Conservation (phyloP, 2,329 filamentous ascomycete genomes). For the Alternaria brassicicola region DNA sequence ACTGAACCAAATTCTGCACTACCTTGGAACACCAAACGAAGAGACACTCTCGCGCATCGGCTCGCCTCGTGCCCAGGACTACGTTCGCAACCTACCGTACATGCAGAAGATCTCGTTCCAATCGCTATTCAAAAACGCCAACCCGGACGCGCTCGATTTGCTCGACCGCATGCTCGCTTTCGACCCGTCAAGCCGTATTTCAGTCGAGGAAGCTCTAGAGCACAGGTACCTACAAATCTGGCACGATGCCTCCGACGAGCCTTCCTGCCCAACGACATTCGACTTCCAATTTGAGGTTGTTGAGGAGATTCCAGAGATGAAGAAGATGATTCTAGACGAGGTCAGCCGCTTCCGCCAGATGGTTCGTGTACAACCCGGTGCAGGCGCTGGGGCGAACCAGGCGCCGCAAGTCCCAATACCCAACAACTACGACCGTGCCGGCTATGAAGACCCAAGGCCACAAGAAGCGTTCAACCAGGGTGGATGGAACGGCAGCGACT, state of each 20-base stretch:
- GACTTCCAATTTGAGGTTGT: constrained; percentile 99
- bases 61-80: constrained; percentile 94
- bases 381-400: constrained; percentile 47
- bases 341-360: constrained; percentile 80
- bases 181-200: constrained; percentile 90
- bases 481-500: constrained; percentile 44
- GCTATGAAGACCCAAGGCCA: constrained; percentile 67
- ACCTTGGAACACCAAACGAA: constrained; percentile 94
- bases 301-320: constrained; percentile 93
- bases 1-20: constrained; percentile 98
- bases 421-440: constrained; percentile 63
- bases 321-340: constrained; percentile 96
- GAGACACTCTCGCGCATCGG: constrained; percentile 93
- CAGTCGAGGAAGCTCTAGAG: constrained; percentile 92
- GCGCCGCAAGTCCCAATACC: constrained; percentile 65
- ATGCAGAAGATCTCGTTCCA: constrained; percentile 95
- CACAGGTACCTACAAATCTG: constrained; percentile 97
- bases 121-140: constrained; percentile 88
- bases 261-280: constrained; percentile 89
- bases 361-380: constrained; percentile 53
- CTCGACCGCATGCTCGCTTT: constrained; percentile 98
- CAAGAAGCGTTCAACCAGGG: constrained; percentile 58
- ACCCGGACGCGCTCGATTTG: constrained; percentile 92
- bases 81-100: constrained; percentile 92
- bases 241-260: constrained; percentile 97